A percentile compares a stretch with the other conserved stretches of the same genome.
These are phyloP conservation scores for Pseudogymnoascus sp. DNA, from an alignment of 2,329 filamentous ascomycete species.

Conservation along the genomic window DNA sequence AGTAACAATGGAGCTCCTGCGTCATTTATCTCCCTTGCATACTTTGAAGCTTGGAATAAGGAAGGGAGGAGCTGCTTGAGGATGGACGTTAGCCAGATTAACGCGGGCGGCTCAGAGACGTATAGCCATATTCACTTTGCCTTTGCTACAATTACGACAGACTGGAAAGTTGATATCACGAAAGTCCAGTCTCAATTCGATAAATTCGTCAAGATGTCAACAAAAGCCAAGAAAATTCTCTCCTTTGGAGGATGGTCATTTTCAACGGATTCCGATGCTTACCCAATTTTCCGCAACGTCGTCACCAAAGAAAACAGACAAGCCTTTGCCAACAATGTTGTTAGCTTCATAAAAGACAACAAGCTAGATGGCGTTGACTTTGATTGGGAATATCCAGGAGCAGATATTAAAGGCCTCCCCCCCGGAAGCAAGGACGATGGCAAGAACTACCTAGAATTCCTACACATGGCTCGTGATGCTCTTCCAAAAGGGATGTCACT, in stretches of 20 bases:
- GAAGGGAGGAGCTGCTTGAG: slow-evolving; percentile 24
- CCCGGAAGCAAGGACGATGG: slow-evolving; percentile 24
- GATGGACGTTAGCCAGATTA: slow-evolving; percentile 21
- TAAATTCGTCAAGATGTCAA: slow-evolving; percentile 30
- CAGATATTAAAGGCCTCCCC: slow-evolving; percentile 33
- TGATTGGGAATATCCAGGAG: slow-evolving; percentile 37
- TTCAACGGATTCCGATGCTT: slow-evolving; percentile 33
- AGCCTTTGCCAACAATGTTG: slow-evolving; percentile 28
- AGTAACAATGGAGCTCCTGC: neutral
- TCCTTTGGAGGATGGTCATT: slow-evolving; percentile 40
- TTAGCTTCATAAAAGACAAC: slow-evolving; percentile 29
- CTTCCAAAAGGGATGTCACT: slow-evolving; percentile 12
- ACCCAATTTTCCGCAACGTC: slow-evolving; percentile 32
- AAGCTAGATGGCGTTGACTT: slow-evolving; percentile 28
- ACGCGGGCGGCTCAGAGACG: neutral
- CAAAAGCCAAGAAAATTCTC: slow-evolving; percentile 36
- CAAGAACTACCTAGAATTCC: slow-evolving; percentile 30
- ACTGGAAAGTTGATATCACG: slow-evolving; percentile 26
- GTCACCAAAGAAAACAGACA: slow-evolving; percentile 29
- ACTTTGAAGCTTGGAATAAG: slow-evolving; percentile 30
- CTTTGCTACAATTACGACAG: slow-evolving; percentile 29
- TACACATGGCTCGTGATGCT: slow-evolving; percentile 24
- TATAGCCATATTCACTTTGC: slow-evolving; percentile 24
- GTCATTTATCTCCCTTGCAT: slow-evolving; percentile 19
- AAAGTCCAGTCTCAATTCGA: slow-evolving; percentile 26